Evolutionary conservation across 257 asterid species (phyloP).

Genomic region (Coffea eugenioides): DNA sequence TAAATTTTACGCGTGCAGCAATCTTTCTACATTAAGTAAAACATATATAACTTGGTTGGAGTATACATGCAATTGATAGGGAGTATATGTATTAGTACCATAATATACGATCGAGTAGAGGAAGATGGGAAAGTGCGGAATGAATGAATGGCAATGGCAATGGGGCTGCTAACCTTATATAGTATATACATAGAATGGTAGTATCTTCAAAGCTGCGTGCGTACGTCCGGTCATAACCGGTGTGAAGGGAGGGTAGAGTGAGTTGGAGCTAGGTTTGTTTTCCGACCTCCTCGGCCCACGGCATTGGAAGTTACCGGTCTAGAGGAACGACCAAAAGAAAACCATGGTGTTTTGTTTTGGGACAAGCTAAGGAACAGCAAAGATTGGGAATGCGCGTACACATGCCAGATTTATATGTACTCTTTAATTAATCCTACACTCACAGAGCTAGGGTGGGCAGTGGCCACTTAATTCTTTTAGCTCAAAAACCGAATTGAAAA

Average conservation of each 20-base stretch:
- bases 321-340: not conserved
- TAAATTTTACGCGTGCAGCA: not conserved
- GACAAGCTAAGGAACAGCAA: not conserved
- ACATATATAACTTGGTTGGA: not conserved
- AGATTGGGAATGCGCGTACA: constrained; percentile 8
- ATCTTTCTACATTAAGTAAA: not conserved
- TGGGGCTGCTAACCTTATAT: not conserved
- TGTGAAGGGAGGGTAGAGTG: too few species aligned
- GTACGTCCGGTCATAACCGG: not conserved
- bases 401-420: not conserved
- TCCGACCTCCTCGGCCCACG: not conserved
- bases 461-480: not conserved
- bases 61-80: not conserved
- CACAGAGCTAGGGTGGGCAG: not conserved
- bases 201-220: not conserved
- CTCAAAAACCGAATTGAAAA: not conserved
- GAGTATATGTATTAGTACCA: not conserved
- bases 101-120: too few species aligned
- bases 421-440: not conserved
- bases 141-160: not conserved
- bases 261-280: not conserved
- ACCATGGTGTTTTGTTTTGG: not conserved
- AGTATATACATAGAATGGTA: not conserved
- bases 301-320: not conserved
- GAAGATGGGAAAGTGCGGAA: not conserved